phyloP scores from a whole-genome alignment of 805 yeast species.

The Yamadazyma sp. region DNA sequence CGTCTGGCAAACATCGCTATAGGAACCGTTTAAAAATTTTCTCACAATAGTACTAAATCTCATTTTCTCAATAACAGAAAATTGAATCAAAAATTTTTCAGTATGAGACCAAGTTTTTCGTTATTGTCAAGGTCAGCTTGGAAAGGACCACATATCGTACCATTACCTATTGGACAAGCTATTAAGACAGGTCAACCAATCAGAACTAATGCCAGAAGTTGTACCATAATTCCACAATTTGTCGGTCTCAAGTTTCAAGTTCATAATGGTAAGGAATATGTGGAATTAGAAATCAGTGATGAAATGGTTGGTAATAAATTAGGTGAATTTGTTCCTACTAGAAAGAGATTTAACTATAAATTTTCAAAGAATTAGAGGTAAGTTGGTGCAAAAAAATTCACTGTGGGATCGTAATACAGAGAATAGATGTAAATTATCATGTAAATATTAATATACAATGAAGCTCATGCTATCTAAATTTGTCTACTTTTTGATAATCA shows the following conservation, averaged over 20 bases:
- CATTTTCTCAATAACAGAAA: too few relatives aligned
- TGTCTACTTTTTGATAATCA: too few relatives aligned
- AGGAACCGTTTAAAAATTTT: too few relatives aligned
- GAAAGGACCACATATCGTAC: slow-evolving; percentile 89
- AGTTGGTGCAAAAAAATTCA: too few relatives aligned
- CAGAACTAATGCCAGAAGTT: slow-evolving; percentile 92
- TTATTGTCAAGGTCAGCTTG: slow-evolving; percentile 37
- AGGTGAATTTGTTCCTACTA: slow-evolving; percentile 94
- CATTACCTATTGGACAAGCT: slow-evolving; percentile 89
- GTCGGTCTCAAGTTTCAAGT: slow-evolving; percentile 93
- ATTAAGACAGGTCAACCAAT: slow-evolving; percentile 77
- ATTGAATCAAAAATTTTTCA: neutral
- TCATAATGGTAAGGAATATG: slow-evolving; percentile 94
- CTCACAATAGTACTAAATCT: too few relatives aligned
- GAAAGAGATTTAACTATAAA: slow-evolving; percentile 82
- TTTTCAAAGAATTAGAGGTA: slow-evolving; percentile 63
- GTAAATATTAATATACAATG: too few relatives aligned
- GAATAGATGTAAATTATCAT: too few relatives aligned
- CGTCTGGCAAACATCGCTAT: too few relatives aligned
- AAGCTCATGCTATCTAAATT: too few relatives aligned
- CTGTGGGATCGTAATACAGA: too few relatives aligned
- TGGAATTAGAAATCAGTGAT: slow-evolving; percentile 79
- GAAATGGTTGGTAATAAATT: slow-evolving; percentile 96
- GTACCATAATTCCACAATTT: slow-evolving; percentile 93
- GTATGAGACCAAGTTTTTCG: slow-evolving; percentile 35